These are phyloP conservation scores for Apiotrichum domesticum DNA, from an alignment of 1,284 basidiomycete species.

Conservation along the genomic window DNA sequence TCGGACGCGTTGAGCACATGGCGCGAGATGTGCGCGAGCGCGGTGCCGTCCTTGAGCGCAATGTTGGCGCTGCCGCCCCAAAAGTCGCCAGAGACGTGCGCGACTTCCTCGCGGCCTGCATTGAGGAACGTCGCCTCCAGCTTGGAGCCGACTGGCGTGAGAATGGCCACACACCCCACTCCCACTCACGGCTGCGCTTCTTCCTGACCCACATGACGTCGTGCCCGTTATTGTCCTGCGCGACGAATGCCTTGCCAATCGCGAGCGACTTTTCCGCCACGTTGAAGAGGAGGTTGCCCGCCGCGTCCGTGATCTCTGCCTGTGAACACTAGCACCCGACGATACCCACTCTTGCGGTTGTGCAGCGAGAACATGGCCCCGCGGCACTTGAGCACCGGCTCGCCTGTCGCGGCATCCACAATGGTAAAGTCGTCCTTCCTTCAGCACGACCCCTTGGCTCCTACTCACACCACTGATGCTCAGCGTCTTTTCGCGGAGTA, in stretches of 20 bases:
- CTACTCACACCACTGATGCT: constrained; percentile 3
- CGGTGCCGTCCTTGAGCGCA: constrained; percentile 2
- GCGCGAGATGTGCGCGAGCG: constrained; percentile 6
- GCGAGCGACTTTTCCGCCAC: not conserved
- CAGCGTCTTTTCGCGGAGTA: constrained; percentile 31
- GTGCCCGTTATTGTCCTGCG: not conserved
- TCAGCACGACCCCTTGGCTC: not conserved
- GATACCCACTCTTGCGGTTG: constrained; percentile 11
- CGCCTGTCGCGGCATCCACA: not conserved
- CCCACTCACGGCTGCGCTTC: constrained; percentile 1
- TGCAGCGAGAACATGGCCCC: constrained; percentile 5
- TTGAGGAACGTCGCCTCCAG: constrained; percentile 2
- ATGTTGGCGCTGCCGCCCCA: constrained; percentile 10
- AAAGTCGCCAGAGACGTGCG: constrained; percentile 1
- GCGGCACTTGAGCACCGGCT: constrained; percentile 2
- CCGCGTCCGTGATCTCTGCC: constrained; percentile 4
- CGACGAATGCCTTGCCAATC: not conserved
- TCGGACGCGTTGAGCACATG: not conserved
- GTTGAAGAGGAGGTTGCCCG: constrained; percentile 11
- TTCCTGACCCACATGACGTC: constrained; percentile 2
- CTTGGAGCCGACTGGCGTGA: constrained; percentile 6
- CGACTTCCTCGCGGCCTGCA: not conserved
- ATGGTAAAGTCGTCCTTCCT: constrained; percentile 5
- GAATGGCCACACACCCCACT: not conserved
- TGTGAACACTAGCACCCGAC: not conserved